These are phyloP conservation scores for Tripterygium wilfordii DNA, from an alignment of 177 flowering plant genomes.

Conservation along the genomic window DNA sequence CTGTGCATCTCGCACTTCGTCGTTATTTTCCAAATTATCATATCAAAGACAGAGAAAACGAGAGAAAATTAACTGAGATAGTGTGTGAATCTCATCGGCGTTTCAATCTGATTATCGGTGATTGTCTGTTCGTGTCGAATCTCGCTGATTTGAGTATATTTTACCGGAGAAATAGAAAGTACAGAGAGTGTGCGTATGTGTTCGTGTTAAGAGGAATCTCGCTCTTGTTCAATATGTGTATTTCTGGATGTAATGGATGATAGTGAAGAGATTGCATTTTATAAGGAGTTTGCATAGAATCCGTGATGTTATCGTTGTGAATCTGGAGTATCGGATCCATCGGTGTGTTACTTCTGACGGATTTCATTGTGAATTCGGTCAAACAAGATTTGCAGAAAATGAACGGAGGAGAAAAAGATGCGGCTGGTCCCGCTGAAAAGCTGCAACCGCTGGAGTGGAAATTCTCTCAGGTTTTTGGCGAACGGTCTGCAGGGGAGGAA, in stretches of 20 bases:
- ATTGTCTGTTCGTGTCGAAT: not conserved
- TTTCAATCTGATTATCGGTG: too few relatives aligned
- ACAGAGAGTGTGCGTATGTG: too few relatives aligned
- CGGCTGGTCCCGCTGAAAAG: constrained; percentile 8
- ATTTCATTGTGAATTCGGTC: not conserved
- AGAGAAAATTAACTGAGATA: constrained; percentile 3
- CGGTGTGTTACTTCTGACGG: constrained; percentile 1
- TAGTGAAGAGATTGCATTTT: constrained; percentile 14
- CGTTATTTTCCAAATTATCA: constrained; percentile 15
- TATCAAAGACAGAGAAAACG: not conserved
- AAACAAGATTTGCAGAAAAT: constrained; percentile 8
- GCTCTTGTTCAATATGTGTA: too few relatives aligned
- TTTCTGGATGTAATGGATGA: constrained; percentile 4
- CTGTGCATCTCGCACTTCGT: constrained; percentile 12
- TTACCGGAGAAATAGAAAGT: too few relatives aligned
- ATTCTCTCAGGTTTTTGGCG: constrained; percentile 62
- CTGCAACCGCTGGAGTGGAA: constrained; percentile 49
- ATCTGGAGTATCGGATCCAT: constrained; percentile 13
- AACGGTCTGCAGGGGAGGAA: constrained; percentile 53
- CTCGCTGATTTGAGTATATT: not conserved
- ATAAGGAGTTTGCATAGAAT: constrained; percentile 8
- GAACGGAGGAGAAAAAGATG: constrained; percentile 23
- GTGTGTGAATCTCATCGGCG: constrained; percentile 8
- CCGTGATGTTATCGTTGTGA: constrained; percentile 6
- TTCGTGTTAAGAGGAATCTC: too few relatives aligned